Percentiles rank a stretch among this genome's conserved stretches.
Evolutionary conservation across 805 yeast species (phyloP).

Genomic region (Wickerhamomyces chaumierensis): DNA sequence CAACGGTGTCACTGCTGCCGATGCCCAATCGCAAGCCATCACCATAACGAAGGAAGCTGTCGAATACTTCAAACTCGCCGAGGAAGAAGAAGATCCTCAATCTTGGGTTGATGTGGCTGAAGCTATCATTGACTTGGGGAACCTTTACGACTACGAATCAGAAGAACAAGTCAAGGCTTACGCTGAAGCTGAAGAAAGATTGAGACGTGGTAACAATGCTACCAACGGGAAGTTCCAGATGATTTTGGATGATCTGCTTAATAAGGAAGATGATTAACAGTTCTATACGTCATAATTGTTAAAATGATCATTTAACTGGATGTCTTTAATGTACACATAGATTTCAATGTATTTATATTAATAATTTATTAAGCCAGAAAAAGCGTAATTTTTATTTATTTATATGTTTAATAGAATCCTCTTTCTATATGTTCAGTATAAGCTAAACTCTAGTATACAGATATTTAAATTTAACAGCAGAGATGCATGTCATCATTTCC

Average conservation of each 20-base stretch:
- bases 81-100: conserved; percentile 65
- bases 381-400: no score
- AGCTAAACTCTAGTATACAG: no score
- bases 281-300: no score
- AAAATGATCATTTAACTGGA: no score
- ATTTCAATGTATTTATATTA: no score
- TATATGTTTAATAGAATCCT: no score
- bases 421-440: no score
- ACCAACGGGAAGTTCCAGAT: conserved; percentile 67
- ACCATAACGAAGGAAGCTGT: conserved; percentile 42
- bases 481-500: no score
- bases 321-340: no score
- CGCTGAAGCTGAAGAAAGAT: conserved; percentile 52
- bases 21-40: conserved; percentile 41
- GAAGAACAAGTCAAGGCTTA: conserved; percentile 59
- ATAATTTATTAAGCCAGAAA: no score
- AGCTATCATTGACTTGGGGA: conserved; percentile 71
- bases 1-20: conserved; percentile 18
- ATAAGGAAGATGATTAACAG: conserved; percentile 2
- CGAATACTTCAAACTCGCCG: conserved; percentile 42
- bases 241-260: conserved; percentile 42
- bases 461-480: no score
- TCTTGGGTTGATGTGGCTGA: conserved; percentile 82
- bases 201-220: conserved; percentile 67
- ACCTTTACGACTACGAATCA: conserved; percentile 53